Percentiles rank a stretch among this genome's conserved stretches.
Evolutionary conservation across 805 yeast species (phyloP).

Genomic region (Metschnikowia peoriensis): DNA sequence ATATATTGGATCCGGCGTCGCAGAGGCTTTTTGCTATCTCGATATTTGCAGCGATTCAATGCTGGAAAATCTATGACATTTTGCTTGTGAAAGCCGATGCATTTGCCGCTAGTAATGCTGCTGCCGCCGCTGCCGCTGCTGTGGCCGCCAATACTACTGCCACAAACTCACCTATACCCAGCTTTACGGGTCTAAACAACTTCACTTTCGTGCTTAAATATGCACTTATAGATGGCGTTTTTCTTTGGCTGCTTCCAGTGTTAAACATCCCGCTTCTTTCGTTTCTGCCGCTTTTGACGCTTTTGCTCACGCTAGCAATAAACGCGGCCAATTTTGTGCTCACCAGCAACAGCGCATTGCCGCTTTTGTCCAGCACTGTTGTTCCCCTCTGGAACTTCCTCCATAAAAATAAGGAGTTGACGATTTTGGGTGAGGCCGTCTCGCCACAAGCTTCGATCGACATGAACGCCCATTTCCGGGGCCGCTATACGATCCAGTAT

Average conservation of each 20-base stretch:
- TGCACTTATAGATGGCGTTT: slow-evolving; percentile 66
- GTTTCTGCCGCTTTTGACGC: slow-evolving; percentile 57
- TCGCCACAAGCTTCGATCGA: slow-evolving; percentile 38
- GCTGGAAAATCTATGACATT: slow-evolving; percentile 79
- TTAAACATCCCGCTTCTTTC: slow-evolving; percentile 74
- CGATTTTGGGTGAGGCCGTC: slow-evolving; percentile 50
- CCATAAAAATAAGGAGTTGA: slow-evolving; percentile 45
- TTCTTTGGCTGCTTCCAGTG: slow-evolving; percentile 67
- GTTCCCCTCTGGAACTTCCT: slow-evolving; percentile 45
- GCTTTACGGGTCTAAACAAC: slow-evolving; percentile 43
- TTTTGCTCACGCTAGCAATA: slow-evolving; percentile 46
- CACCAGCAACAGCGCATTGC: slow-evolving; percentile 49
- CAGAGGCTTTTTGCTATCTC: slow-evolving; percentile 72
- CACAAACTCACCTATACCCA: not conserved
- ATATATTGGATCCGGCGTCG: slow-evolving; percentile 66
- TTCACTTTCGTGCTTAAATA: slow-evolving; percentile 68
- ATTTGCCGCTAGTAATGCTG: slow-evolving; percentile 5
- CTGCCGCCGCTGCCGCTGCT: not conserved
- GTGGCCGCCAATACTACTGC: not conserved
- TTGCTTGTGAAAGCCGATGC: slow-evolving; percentile 51
- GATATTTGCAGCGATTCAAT: slow-evolving; percentile 70
- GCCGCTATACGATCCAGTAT: slow-evolving; percentile 80
- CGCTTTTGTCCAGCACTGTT: slow-evolving; percentile 36
- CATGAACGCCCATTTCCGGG: slow-evolving; percentile 69
- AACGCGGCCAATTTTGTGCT: slow-evolving; percentile 53